Percentiles rank a stretch among this genome's conserved stretches.
These are phyloP conservation scores for Metschnikowia kofuensis DNA, from an alignment of 805 yeast species.

Conservation along the genomic window DNA sequence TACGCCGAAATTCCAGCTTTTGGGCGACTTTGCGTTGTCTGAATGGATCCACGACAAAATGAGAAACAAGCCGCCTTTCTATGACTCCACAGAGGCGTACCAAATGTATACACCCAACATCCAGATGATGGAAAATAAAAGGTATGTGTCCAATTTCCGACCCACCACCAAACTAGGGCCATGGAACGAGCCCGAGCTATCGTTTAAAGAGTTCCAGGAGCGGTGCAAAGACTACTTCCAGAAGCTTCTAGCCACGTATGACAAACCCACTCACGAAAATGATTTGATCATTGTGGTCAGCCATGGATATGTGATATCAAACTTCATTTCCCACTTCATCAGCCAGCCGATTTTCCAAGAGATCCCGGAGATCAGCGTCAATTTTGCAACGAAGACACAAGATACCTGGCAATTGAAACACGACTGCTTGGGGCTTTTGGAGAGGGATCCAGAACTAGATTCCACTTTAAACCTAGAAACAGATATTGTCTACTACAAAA, in stretches of 20 bases:
- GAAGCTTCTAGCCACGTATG: conserved; percentile 42
- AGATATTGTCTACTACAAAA: conserved; percentile 43
- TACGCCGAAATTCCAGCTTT: conserved; percentile 35
- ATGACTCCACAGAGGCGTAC: conserved; percentile 44
- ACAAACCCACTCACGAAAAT: conserved; percentile 31
- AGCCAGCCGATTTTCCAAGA: conserved; percentile 45
- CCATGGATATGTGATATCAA: conserved; percentile 42
- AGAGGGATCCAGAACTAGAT: conserved; percentile 23
- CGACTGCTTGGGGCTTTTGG: conserved; percentile 33
- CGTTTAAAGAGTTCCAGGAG: conserved; percentile 38
- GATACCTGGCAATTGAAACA: conserved; percentile 30
- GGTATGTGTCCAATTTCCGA: conserved; percentile 37
- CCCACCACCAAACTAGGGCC: conserved; percentile 43
- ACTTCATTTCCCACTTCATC: conserved; percentile 37
- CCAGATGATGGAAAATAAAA: conserved; percentile 31
- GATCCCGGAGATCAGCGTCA: conserved; percentile 38
- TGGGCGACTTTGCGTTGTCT: conserved; percentile 44
- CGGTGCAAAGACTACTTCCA: conserved; percentile 39
- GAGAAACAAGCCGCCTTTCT: conserved; percentile 41
- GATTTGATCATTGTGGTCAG: conserved; percentile 35
- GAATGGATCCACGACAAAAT: conserved; percentile 47
- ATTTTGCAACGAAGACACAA: conserved; percentile 27
- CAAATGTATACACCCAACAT: conserved; percentile 45
- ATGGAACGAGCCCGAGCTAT: conserved; percentile 40
- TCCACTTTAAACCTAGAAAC: conserved; percentile 36